These are phyloP conservation scores for Neopestalotiopsis rosae DNA, from an alignment of 2,329 filamentous ascomycete species.

Conservation along the genomic window DNA sequence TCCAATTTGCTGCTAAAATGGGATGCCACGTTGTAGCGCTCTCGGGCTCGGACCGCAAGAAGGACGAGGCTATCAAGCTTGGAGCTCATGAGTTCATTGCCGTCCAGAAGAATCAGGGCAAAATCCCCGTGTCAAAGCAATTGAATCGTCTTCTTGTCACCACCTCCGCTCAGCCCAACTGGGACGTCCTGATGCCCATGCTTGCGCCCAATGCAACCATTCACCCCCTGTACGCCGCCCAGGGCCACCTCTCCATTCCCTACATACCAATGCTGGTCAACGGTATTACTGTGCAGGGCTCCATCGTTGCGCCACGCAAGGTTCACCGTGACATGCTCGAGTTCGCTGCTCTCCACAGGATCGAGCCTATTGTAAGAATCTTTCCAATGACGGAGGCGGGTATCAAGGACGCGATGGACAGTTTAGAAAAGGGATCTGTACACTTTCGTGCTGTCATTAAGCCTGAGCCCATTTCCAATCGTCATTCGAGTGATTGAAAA, in stretches of 20 bases:
- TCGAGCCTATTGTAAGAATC: conserved; percentile 40
- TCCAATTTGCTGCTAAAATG: conserved; percentile 71
- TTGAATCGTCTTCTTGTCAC: too few relatives aligned
- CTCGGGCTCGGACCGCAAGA: conserved; percentile 66
- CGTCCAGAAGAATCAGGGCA: too few relatives aligned
- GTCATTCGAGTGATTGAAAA: too few relatives aligned
- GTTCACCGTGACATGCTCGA: too few relatives aligned
- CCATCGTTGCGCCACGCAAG: too few relatives aligned
- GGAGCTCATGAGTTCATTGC: too few relatives aligned
- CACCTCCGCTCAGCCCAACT: too few relatives aligned
- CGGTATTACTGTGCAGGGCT: conserved; percentile 61
- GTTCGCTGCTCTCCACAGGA: too few relatives aligned
- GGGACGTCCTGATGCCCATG: conserved; percentile 40
- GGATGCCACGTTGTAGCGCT: conserved; percentile 70
- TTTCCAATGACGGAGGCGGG: conserved; percentile 54
- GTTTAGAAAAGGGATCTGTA: too few relatives aligned
- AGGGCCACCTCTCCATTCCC: conserved; percentile 55
- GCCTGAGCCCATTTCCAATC: too few relatives aligned
- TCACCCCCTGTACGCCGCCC: conserved; percentile 55
- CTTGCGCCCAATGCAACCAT: conserved; percentile 54
- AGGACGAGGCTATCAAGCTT: conserved; percentile 62
- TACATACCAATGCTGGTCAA: conserved; percentile 55
- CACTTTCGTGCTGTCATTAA: too few relatives aligned
- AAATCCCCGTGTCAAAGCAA: too few relatives aligned
- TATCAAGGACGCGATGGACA: conserved; percentile 39